phyloP scores from a whole-genome alignment of 495 filamentous ascomycete genomes.

The Eremomyces bilateralis region DNA sequence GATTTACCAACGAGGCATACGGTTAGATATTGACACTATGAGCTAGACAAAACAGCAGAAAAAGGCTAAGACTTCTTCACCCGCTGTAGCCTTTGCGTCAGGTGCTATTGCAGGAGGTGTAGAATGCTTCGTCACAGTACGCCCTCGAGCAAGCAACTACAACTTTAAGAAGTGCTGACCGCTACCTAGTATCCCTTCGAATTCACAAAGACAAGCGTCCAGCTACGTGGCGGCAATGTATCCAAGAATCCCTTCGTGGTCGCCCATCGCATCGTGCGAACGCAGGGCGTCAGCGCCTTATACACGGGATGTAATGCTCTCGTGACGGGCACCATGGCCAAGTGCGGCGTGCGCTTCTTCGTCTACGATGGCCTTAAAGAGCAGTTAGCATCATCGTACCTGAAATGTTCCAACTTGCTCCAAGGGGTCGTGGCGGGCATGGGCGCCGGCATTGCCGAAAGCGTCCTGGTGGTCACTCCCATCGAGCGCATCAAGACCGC shows the following conservation, averaged over 20 bases:
- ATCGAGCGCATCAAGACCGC: conserved; percentile 49
- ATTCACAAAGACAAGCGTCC: conserved; percentile 43
- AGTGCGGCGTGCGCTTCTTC: conserved; percentile 44
- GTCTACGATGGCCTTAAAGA: conserved; percentile 44
- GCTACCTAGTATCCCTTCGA: conserved; percentile 37
- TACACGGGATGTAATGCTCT: conserved; percentile 44
- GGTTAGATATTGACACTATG: too few relatives aligned
- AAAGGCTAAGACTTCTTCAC: too few relatives aligned
- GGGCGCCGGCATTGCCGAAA: conserved; percentile 36
- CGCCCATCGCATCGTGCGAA: conserved; percentile 24
- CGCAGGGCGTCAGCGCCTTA: conserved; percentile 34
- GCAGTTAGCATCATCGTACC: conserved; percentile 31
- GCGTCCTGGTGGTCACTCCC: conserved; percentile 37
- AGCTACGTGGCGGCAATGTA: conserved; percentile 25
- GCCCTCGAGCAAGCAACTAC: neutral
- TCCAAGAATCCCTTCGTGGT: conserved; percentile 32
- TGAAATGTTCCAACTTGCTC: conserved; percentile 29
- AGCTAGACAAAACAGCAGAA: too few relatives aligned
- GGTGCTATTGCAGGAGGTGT: neutral
- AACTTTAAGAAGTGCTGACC: neutral
- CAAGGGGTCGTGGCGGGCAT: conserved; percentile 40
- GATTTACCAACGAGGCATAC: too few relatives aligned
- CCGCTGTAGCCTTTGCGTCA: neutral
- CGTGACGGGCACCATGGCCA: conserved; percentile 37
- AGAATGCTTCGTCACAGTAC: neutral